Evolutionary conservation across 2,329 filamentous ascomycete species (phyloP).

Genomic region (Paecilomyces sp.): DNA sequence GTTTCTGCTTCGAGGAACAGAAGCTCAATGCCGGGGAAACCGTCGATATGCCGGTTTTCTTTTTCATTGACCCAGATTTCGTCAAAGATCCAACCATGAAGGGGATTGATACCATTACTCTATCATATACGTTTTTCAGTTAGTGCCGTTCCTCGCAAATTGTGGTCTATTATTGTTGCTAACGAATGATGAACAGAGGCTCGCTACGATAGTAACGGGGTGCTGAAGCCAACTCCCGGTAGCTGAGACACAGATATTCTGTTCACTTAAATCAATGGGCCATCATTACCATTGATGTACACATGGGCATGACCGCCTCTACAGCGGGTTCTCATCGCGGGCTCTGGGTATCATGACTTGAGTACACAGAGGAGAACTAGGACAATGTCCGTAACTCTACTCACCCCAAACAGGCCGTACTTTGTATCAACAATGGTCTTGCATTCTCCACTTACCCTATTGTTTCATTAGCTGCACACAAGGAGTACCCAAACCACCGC

Average conservation of each 20-base stretch:
- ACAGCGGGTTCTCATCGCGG: not conserved
- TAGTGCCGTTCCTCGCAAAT: constrained; percentile 30
- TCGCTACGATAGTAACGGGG: constrained; percentile 74
- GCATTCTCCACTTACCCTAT: not conserved
- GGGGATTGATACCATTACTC: constrained; percentile 86
- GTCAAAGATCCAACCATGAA: constrained; percentile 87
- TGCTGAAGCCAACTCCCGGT: constrained; percentile 51
- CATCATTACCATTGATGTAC: not conserved
- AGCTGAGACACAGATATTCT: constrained; percentile 1
- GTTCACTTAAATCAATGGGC: not conserved
- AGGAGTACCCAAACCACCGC: not conserved
- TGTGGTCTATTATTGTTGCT: constrained; percentile 18
- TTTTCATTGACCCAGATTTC: constrained; percentile 96
- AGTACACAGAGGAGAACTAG: not conserved
- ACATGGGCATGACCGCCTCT: not conserved
- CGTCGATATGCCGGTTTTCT: constrained; percentile 99
- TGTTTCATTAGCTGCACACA: not conserved
- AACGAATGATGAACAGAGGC: constrained; percentile 53
- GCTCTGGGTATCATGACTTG: not conserved
- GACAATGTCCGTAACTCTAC: not conserved
- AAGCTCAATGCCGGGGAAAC: constrained; percentile 89
- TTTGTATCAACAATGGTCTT: not conserved
- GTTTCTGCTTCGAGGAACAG: constrained; percentile 98
- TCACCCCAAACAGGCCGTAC: not conserved
- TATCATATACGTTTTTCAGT: constrained; percentile 99